These are phyloP conservation scores for Pseudogymnoascus sp. DNA, from an alignment of 2,329 filamentous ascomycete species.

Conservation along the genomic window DNA sequence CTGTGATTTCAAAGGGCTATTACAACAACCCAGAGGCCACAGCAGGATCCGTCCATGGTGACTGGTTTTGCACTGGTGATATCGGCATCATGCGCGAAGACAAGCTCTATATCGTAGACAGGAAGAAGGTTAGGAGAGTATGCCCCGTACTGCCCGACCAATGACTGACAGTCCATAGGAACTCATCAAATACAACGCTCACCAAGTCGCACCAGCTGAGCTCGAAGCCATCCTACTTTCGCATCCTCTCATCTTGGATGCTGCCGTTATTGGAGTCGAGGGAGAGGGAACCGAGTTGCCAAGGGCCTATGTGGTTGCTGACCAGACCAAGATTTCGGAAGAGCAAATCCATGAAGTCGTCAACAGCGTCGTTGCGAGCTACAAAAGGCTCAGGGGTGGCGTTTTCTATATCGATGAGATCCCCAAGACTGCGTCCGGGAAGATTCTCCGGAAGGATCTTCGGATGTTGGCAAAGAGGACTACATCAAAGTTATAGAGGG, in stretches of 20 bases:
- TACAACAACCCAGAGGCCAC: constrained; percentile 50
- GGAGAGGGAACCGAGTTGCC: constrained; percentile 34
- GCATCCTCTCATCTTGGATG: constrained; percentile 43
- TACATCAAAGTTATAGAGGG: not conserved
- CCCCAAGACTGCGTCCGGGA: not conserved
- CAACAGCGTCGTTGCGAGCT: constrained; percentile 16
- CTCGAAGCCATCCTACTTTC: constrained; percentile 32
- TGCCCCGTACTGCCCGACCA: no score
- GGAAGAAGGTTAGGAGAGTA: constrained; percentile 45
- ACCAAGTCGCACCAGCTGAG: constrained; percentile 38
- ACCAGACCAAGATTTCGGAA: constrained; percentile 23
- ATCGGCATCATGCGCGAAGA: constrained; percentile 23
- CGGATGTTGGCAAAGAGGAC: constrained; percentile 24
- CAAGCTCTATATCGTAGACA: constrained; percentile 61
- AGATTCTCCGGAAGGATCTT: constrained; percentile 24
- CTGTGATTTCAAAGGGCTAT: constrained; percentile 69
- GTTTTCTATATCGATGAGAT: not conserved
- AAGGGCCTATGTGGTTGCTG: constrained; percentile 34
- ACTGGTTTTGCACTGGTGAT: constrained; percentile 23
- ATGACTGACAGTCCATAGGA: constrained; percentile 30
- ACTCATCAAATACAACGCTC: constrained; percentile 39
- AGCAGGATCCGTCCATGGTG: constrained; percentile 24
- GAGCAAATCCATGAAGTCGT: constrained; percentile 29
- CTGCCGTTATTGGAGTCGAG: constrained; percentile 51
- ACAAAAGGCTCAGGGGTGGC: not conserved